Conservation (phyloP, 768 basidiomycete genomes). For the Gloeophyllum trabeum region DNA sequence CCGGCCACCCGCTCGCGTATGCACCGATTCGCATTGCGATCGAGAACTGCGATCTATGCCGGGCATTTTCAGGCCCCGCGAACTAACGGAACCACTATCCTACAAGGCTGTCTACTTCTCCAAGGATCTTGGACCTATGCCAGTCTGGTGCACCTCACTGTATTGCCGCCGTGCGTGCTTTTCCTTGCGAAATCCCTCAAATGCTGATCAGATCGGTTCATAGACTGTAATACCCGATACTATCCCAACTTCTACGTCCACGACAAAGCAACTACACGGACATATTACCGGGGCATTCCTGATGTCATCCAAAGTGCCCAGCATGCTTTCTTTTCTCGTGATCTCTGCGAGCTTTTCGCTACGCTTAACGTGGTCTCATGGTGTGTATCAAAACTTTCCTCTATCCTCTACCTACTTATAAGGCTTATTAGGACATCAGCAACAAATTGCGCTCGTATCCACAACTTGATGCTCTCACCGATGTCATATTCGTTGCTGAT, state of each 20-base stretch:
- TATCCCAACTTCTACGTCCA: constrained; percentile 18
- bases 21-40: neutral
- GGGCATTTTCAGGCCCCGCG: neutral
- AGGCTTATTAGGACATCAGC: constrained; percentile 13
- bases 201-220: neutral
- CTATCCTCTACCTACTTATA: constrained; percentile 2
- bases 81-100: constrained; percentile 5
- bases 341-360: constrained; percentile 4
- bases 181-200: neutral
- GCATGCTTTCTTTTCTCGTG: neutral
- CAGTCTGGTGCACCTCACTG: constrained; percentile 11
- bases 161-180: constrained; percentile 16
- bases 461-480: constrained; percentile 16
- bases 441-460: constrained; percentile 19
- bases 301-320: neutral
- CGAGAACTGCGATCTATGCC: neutral
- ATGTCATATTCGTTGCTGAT: constrained; percentile 1
- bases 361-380: constrained; percentile 8
- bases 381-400: too few relatives aligned
- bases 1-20: neutral
- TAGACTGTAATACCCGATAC: constrained; percentile 18
- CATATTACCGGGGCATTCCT: constrained; percentile 10
- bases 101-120: constrained; percentile 12
- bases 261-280: constrained; percentile 6
- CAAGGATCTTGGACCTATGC: constrained; percentile 13